Evolutionary conservation across 2,329 filamentous ascomycete genomes (phyloP).

Genomic region (Penicillium sumatraense): DNA sequence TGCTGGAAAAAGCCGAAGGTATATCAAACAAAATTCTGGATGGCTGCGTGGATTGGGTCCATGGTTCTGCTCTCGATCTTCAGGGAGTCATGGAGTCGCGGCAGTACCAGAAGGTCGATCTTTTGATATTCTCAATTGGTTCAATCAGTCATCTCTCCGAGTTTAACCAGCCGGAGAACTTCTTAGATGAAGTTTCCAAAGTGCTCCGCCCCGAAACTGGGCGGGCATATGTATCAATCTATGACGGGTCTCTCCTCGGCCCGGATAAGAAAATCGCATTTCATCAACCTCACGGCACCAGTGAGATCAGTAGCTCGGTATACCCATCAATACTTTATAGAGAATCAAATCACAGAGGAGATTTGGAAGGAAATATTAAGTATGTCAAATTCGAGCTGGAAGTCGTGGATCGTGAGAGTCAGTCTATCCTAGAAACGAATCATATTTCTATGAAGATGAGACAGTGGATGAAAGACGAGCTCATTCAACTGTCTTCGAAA

Average conservation of each 20-base stretch:
- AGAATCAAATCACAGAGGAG: slow-evolving; percentile 5
- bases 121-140: slow-evolving; percentile 9
- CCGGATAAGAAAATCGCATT: slow-evolving; percentile 1
- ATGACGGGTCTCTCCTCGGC: slow-evolving; percentile 8
- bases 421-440: background rate
- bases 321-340: slow-evolving; percentile 5
- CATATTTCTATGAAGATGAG: slow-evolving; percentile 9
- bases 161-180: slow-evolving; percentile 1
- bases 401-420: background rate
- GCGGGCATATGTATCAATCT: slow-evolving; percentile 8
- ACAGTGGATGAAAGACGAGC: slow-evolving; percentile 3
- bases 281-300: slow-evolving; percentile 1
- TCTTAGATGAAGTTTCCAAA: slow-evolving; percentile 1
- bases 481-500: background rate
- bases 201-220: slow-evolving; percentile 8
- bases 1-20: slow-evolving; percentile 2
- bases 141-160: slow-evolving; percentile 10
- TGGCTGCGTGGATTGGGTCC: slow-evolving; percentile 1
- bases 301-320: background rate
- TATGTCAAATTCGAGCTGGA: slow-evolving; percentile 4
- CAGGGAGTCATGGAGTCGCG: background rate
- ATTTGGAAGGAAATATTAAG: slow-evolving; percentile 2
- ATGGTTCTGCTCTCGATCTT: slow-evolving; percentile 7
- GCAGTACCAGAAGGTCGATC: slow-evolving; percentile 2
- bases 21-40: background rate